These are phyloP conservation scores for Cenococcum geophilum DNA, from an alignment of 495 filamentous ascomycete genomes.

Conservation along the genomic window DNA sequence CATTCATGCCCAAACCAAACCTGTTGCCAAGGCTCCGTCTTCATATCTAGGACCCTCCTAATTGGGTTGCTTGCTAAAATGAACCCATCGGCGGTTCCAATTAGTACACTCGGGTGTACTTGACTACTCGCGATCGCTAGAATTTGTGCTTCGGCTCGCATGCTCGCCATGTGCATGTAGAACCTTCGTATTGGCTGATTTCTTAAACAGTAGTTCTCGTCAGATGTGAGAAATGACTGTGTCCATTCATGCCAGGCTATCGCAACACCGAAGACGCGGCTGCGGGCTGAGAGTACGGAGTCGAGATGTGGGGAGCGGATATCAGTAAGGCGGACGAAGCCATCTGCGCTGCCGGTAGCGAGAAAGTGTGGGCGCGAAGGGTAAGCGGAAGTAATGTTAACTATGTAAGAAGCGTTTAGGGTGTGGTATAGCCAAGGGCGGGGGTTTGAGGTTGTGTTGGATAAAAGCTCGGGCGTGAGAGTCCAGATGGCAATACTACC, in stretches of 20 bases:
- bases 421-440: slow-evolving; percentile 51
- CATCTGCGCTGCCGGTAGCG: slow-evolving; percentile 51
- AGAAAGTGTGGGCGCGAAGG: slow-evolving; percentile 56
- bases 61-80: slow-evolving; percentile 53
- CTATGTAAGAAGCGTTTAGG: slow-evolving; percentile 57
- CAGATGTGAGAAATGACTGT: slow-evolving; percentile 49
- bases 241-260: slow-evolving; percentile 54
- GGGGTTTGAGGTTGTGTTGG: slow-evolving; percentile 8
- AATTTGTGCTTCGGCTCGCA: slow-evolving; percentile 38
- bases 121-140: slow-evolving; percentile 42
- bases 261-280: slow-evolving; percentile 45
- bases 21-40: slow-evolving; percentile 51
- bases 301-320: slow-evolving; percentile 48
- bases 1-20: slow-evolving; percentile 61
- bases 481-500: slow-evolving; percentile 57
- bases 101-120: slow-evolving; percentile 50
- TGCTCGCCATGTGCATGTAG: slow-evolving; percentile 45
- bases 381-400: slow-evolving; percentile 51
- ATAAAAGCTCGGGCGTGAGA: slow-evolving; percentile 31
- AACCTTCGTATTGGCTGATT: slow-evolving; percentile 51
- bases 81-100: slow-evolving; percentile 53
- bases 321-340: slow-evolving; percentile 53
- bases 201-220: slow-evolving; percentile 54
- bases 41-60: slow-evolving; percentile 48
- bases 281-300: slow-evolving; percentile 46